Evolutionary conservation across 441 rosid species (phyloP).

Genomic region (California macrophylla): DNA sequence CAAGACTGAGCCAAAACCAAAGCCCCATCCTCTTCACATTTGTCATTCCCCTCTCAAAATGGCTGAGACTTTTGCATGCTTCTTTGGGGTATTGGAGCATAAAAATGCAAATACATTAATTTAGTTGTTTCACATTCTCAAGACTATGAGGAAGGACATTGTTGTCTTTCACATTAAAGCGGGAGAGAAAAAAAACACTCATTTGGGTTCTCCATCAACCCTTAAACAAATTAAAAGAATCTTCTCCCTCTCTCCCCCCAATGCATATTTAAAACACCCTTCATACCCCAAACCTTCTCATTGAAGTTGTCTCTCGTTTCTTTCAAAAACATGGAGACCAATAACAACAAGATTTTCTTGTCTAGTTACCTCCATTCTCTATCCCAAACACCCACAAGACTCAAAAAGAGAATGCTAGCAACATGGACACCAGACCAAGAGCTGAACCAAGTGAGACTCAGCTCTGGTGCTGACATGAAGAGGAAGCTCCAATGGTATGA

Average conservation of each 20-base stretch:
- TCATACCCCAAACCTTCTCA: constrained; percentile 20
- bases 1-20: constrained; percentile 35
- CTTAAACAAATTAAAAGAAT: constrained; percentile 26
- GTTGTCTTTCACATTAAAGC: constrained; percentile 26
- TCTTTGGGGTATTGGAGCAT: constrained; percentile 24
- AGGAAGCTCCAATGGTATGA: constrained; percentile 78
- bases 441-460: constrained; percentile 60
- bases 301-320: constrained; percentile 16
- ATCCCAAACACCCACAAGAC: constrained; percentile 69
- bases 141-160: constrained; percentile 17
- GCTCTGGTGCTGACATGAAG: constrained; percentile 92
- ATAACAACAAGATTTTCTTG: constrained; percentile 24
- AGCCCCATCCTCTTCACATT: constrained; percentile 20
- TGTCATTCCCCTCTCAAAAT: constrained; percentile 20
- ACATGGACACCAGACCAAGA: constrained; percentile 90
- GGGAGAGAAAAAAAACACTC: constrained; percentile 13
- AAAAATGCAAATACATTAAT: constrained; percentile 15
- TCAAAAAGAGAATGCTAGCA: constrained; percentile 74
- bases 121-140: no score
- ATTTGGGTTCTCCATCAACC: constrained; percentile 26
- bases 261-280: constrained; percentile 31
- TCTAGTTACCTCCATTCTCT: constrained; percentile 49
- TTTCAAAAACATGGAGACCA: constrained; percentile 28
- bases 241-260: constrained; percentile 9
- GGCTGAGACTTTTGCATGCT: constrained; percentile 37